A percentile compares a stretch with the other conserved stretches of the same genome.
Evolutionary conservation across 768 basidiomycete genomes (phyloP).

Genomic region (Cubamyces lactineus): DNA sequence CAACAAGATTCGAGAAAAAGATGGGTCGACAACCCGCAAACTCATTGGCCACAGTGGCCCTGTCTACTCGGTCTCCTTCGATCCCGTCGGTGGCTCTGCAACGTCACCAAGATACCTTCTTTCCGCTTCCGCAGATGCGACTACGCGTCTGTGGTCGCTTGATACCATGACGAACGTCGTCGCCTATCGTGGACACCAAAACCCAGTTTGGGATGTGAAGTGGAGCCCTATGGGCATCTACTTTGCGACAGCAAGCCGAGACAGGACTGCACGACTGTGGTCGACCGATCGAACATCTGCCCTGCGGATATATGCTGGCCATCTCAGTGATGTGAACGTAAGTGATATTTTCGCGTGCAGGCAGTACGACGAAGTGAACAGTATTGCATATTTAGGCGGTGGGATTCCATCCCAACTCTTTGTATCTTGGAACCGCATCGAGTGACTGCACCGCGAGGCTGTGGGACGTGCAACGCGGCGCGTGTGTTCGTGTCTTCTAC

Average conservation of each 20-base stretch:
- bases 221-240: conserved; percentile 99
- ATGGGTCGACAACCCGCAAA: conserved; percentile 86
- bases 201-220: conserved; percentile 98
- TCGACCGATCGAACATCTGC: conserved; percentile 89
- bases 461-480: conserved; percentile 98
- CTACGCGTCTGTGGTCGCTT: conserved; percentile 90
- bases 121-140: conserved; percentile 91
- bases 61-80: conserved; percentile 93
- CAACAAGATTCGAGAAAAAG: conserved; percentile 75
- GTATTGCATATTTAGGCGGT: conserved; percentile 64
- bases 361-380: not conserved
- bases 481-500: conserved; percentile 92
- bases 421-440: conserved; percentile 96
- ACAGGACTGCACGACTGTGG: conserved; percentile 95
- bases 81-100: conserved; percentile 87
- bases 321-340: conserved; percentile 96
- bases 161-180: conserved; percentile 94
- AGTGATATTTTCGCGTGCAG: conserved; percentile 38
- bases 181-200: conserved; percentile 93
- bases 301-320: conserved; percentile 91
- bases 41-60: conserved; percentile 96
- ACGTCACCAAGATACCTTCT: conserved; percentile 85
- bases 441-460: conserved; percentile 94
- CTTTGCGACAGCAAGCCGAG: conserved; percentile 94
- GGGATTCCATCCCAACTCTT: conserved; percentile 95